Percentiles rank a stretch among this genome's conserved stretches.
phyloP scores from a whole-genome alignment of 805 yeast genomes.

The Candida manassasensis region DNA sequence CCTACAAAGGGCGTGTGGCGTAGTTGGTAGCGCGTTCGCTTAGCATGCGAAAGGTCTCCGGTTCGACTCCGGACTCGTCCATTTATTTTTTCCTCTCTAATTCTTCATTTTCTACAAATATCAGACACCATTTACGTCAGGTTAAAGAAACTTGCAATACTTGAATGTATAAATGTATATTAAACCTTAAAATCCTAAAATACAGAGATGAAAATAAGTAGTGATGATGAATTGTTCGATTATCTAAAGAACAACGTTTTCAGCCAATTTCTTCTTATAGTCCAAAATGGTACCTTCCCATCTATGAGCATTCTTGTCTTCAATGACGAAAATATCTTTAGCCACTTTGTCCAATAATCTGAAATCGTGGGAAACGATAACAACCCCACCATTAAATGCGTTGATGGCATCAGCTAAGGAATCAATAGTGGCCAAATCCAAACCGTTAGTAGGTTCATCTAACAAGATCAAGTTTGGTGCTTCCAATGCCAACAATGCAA shows the following conservation, averaged over 20 bases:
- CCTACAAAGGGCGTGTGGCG: slow-evolving; percentile 41
- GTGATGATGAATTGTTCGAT: slow-evolving; percentile 1
- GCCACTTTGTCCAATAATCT: slow-evolving; percentile 96
- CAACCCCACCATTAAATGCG: slow-evolving; percentile 95
- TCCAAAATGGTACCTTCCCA: slow-evolving; percentile 92
- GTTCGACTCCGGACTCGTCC: slow-evolving; percentile 29
- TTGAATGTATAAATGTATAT: slow-evolving; percentile 4
- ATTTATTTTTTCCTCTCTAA: slow-evolving; percentile 11
- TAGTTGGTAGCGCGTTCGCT: slow-evolving; percentile 44
- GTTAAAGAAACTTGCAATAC: too few species aligned
- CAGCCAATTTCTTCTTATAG: slow-evolving; percentile 92
- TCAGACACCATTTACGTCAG: too few species aligned
- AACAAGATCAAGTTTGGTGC: slow-evolving; percentile 88
- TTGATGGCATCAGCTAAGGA: slow-evolving; percentile 96
- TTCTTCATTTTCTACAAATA: not conserved
- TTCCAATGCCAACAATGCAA: slow-evolving; percentile 92
- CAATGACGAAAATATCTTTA: slow-evolving; percentile 94
- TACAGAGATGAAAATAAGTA: slow-evolving; percentile 5
- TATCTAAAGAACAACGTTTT: slow-evolving; percentile 65
- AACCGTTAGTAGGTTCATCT: slow-evolving; percentile 99
- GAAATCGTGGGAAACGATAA: slow-evolving; percentile 98
- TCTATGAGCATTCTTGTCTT: slow-evolving; percentile 89
- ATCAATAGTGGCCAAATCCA: slow-evolving; percentile 97
- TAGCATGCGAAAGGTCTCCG: slow-evolving; percentile 23
- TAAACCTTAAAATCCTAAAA: slow-evolving; percentile 5